Evolutionary conservation across 208 protist species (phyloP).

Genomic region (Endotrypanum monterogeii): DNA sequence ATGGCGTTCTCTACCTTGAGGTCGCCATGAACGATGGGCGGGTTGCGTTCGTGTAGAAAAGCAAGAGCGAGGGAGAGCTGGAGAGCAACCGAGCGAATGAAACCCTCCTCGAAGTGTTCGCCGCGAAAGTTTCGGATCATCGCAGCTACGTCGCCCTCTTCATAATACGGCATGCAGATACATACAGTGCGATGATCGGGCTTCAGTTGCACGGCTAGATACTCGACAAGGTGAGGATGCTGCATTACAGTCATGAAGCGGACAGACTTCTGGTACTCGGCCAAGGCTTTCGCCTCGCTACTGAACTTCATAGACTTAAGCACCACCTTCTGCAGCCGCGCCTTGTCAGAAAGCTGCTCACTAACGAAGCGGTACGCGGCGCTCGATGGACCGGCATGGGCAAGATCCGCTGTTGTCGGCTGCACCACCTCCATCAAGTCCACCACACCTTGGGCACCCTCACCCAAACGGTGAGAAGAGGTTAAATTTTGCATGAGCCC

Average conservation of each 20-base stretch:
- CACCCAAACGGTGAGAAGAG: constrained; percentile 38
- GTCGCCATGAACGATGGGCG: constrained; percentile 82
- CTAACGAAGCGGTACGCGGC: constrained; percentile 31
- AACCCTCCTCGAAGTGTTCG: constrained; percentile 50
- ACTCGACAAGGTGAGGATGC: constrained; percentile 70
- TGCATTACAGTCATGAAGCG: constrained; percentile 72
- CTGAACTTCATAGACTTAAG: constrained; percentile 65
- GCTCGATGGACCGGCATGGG: constrained; percentile 27
- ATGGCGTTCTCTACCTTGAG: constrained; percentile 82
- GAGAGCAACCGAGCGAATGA: constrained; percentile 59
- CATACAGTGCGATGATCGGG: constrained; percentile 46
- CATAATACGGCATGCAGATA: constrained; percentile 81
- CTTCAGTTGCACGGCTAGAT: constrained; percentile 69
- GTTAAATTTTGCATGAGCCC: constrained; percentile 50
- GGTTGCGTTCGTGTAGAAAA: constrained; percentile 78
- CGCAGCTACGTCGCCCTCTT: constrained; percentile 55
- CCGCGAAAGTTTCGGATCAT: constrained; percentile 50
- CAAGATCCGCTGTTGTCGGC: constrained; percentile 33
- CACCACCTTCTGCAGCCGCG: constrained; percentile 41
- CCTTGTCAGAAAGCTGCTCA: constrained; percentile 25
- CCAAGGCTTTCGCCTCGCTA: constrained; percentile 28
- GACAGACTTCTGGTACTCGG: constrained; percentile 67
- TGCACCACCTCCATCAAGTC: constrained; percentile 42
- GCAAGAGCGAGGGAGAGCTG: constrained; percentile 57
- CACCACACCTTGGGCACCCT: constrained; percentile 73